These are phyloP conservation scores for Ceratocystis destructans DNA, from an alignment of 2,329 filamentous ascomycete genomes.

Conservation along the genomic window DNA sequence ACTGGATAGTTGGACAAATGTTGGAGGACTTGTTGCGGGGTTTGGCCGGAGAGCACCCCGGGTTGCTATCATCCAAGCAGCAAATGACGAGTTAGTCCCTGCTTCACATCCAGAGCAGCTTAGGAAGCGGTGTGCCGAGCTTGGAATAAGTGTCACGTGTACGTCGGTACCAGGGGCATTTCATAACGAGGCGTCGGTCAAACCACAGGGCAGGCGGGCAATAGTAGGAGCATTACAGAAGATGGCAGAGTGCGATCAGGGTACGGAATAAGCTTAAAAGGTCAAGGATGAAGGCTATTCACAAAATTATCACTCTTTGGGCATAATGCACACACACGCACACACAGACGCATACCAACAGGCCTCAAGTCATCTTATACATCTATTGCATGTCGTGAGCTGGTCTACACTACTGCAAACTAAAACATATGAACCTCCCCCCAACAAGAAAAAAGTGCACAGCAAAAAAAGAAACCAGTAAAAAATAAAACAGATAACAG, in stretches of 20 bases:
- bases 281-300: no score
- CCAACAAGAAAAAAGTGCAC: background rate
- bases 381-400: background rate
- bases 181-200: conserved; percentile 42
- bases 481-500: conserved; percentile 2
- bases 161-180: conserved; percentile 36
- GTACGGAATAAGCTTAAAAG: background rate
- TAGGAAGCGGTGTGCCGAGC: conserved; percentile 33
- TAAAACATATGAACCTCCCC: background rate
- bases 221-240: conserved; percentile 24
- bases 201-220: conserved; percentile 28
- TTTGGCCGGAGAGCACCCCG: conserved; percentile 24
- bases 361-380: background rate
- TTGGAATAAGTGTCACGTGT: conserved; percentile 34
- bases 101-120: conserved; percentile 35
- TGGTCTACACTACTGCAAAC: background rate
- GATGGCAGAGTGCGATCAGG: background rate
- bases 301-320: no score
- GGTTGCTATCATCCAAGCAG: conserved; percentile 41
- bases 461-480: conserved; percentile 31
- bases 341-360: no score
- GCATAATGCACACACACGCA: no score
- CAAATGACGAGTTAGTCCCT: conserved; percentile 46
- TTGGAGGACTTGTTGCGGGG: conserved; percentile 26
- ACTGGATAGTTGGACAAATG: conserved; percentile 40